phyloP scores from a whole-genome alignment of 768 basidiomycete genomes.

The Hysterangium stoloniferum region DNA sequence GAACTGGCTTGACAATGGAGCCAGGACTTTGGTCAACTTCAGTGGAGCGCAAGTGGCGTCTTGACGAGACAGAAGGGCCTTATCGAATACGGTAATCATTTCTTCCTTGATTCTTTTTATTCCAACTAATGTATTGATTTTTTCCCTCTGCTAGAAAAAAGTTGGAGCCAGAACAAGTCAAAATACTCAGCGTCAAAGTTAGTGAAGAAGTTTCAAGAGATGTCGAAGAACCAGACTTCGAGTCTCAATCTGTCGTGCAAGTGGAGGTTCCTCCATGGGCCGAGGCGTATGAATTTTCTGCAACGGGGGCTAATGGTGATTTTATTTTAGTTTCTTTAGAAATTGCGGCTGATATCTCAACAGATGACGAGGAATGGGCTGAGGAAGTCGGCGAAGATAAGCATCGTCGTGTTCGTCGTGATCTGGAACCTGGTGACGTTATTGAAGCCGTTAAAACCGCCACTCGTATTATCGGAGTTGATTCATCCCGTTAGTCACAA shows the following conservation, averaged over 20 bases:
- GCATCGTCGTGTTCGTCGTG: constrained; percentile 77
- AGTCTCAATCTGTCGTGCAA: constrained; percentile 41
- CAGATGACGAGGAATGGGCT: constrained; percentile 43
- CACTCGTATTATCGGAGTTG: constrained; percentile 82
- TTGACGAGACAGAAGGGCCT: constrained; percentile 92
- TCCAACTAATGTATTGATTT: not conserved
- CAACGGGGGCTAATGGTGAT: constrained; percentile 54
- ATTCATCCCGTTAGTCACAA: constrained; percentile 85
- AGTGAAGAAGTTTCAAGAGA: constrained; percentile 38
- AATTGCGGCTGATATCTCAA: not conserved
- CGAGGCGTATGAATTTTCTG: constrained; percentile 60
- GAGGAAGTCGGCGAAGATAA: constrained; percentile 87
- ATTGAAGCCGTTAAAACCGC: constrained; percentile 85
- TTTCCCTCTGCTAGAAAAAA: constrained; percentile 49
- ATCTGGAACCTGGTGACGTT: constrained; percentile 82
- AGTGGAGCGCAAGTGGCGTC: constrained; percentile 52
- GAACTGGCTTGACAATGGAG: constrained; percentile 57
- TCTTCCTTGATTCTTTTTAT: not conserved
- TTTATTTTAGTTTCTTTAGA: constrained; percentile 3
- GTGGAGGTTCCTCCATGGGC: constrained; percentile 68
- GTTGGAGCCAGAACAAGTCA: constrained; percentile 54
- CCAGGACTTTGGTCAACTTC: constrained; percentile 74
- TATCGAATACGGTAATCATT: constrained; percentile 64
- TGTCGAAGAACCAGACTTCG: constrained; percentile 44
- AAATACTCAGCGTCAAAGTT: constrained; percentile 37